Base-by-base conservation (phyloP, 768 basidiomycete genomes). In the Tubosaeta sp. region DNA sequence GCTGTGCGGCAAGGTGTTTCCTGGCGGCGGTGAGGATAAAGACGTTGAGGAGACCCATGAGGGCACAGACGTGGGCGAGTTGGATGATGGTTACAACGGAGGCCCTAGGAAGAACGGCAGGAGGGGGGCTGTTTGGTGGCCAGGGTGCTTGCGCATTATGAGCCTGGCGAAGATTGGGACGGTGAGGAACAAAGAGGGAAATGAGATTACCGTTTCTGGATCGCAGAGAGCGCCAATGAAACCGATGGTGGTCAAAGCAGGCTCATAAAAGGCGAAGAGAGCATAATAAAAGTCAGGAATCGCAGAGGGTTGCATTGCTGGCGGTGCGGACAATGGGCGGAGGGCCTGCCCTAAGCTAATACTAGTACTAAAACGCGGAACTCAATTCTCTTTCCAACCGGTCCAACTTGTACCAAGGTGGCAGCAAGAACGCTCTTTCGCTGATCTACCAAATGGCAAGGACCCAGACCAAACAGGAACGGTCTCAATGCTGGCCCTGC, bases 61-160 rank as follows among this genome's bases (percentile, higher is more conserved):
- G 81, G 37, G 81, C 85, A 59, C 86, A 88, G 46, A 86, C 86
- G 58, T 90, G 85, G 2, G 84, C 86, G 48, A 91, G 83, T 62
- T 91, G 88, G 43, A 86, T 69, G 54, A 87, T 71, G 1, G 86
- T 87, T 45, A 90, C 84, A 22, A 80, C 65, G 12, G 87, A 83
- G 1, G 88, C 87, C 32, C 62, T 75, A 1, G 84, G 81, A 16
- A 88, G 73, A 31, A 62, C 48, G 3, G 69, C 60, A 14, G 80
- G 78, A 33, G 85, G 81, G 6, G 71, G 63, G 38, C 58, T 70
- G 51, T 71, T 68, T 22, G 66, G 45, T 22, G 82, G 76, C 88
- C 88, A 89, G 25, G 88, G 86, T 2, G 88, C 88, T 68, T 90
- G 88, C 42, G 76, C 68, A 62, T 88, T 85, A 58, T 89, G 83